Evolutionary conservation across 306 rosid species (phyloP).

Genomic region (Pyrus communis): DNA sequence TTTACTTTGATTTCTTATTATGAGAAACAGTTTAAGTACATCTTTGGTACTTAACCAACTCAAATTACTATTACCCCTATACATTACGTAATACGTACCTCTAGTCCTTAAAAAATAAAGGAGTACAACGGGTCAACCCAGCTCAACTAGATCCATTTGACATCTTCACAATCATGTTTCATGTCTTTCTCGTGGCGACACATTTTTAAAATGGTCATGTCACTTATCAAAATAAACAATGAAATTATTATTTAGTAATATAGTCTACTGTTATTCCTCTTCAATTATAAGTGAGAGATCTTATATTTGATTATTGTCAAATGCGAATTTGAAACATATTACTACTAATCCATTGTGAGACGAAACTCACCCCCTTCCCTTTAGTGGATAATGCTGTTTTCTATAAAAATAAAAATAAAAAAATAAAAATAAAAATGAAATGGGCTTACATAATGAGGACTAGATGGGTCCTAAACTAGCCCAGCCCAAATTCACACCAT

Average conservation of each 20-base stretch:
- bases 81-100: no score
- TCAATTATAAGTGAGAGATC: no score
- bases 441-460: not conserved
- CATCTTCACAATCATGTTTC: not conserved
- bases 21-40: not conserved
- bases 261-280: no score
- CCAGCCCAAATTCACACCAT: not conserved
- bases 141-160: not conserved
- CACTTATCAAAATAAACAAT: not conserved
- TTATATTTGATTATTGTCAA: no score
- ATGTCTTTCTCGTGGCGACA: not conserved
- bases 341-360: no score
- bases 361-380: accelerated
- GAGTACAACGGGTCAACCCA: no score
- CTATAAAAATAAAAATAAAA: no score
- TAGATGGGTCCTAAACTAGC: not conserved
- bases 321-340: no score
- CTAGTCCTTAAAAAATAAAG: no score
- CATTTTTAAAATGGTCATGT: not conserved
- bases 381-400: no score
- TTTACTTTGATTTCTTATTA: not conserved
- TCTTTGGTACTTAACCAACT: no score
- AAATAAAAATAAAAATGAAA: no score
- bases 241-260: accelerated
- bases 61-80: not conserved